Percentiles rank a stretch among this genome's conserved stretches.
Evolutionary conservation across 2,329 filamentous ascomycete genomes (phyloP).

Genomic region (Mycosphaerella sp.): DNA sequence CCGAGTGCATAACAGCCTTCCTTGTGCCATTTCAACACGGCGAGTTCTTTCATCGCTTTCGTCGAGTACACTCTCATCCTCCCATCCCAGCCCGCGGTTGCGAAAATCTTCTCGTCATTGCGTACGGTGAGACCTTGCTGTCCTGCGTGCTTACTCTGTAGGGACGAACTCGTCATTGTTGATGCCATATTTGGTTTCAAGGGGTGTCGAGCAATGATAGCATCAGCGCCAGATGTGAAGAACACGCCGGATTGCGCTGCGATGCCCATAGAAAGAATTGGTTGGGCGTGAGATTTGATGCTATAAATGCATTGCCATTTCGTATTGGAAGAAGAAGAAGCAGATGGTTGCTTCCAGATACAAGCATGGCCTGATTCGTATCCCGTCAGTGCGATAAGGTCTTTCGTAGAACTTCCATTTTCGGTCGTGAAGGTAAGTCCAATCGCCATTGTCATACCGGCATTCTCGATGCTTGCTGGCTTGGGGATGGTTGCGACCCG

Average conservation of each 20-base stretch:
- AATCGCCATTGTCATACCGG: slow-evolving; percentile 86
- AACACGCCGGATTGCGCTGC: slow-evolving; percentile 50
- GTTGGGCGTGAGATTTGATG: slow-evolving; percentile 66
- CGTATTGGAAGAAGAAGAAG: slow-evolving; percentile 34
- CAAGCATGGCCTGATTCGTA: slow-evolving; percentile 80
- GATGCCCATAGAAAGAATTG: slow-evolving; percentile 60
- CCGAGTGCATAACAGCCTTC: slow-evolving; percentile 76
- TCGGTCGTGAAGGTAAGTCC: slow-evolving; percentile 38
- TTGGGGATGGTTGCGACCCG: slow-evolving; percentile 57
- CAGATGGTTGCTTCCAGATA: slow-evolving; percentile 40
- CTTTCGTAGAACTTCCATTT: slow-evolving; percentile 35
- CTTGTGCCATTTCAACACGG: slow-evolving; percentile 90
- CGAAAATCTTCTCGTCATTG: slow-evolving; percentile 74
- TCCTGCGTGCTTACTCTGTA: slow-evolving; percentile 81
- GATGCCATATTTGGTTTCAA: slow-evolving; percentile 35
- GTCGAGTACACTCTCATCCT: slow-evolving; percentile 69
- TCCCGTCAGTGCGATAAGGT: slow-evolving; percentile 61
- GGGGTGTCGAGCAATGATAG: slow-evolving; percentile 68
- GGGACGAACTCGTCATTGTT: slow-evolving; percentile 29
- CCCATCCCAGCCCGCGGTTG: slow-evolving; percentile 89
- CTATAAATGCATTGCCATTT: slow-evolving; percentile 56
- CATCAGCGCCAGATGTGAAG: slow-evolving; percentile 76
- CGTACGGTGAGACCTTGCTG: slow-evolving; percentile 76
- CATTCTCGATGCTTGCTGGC: slow-evolving; percentile 42
- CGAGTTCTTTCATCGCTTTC: slow-evolving; percentile 65